Evolutionary conservation across 202 grass and related monocot genomes (phyloP), one percentile per base, ranked within the genome.

Genomic region (Alloteropsis angusta): DNA sequence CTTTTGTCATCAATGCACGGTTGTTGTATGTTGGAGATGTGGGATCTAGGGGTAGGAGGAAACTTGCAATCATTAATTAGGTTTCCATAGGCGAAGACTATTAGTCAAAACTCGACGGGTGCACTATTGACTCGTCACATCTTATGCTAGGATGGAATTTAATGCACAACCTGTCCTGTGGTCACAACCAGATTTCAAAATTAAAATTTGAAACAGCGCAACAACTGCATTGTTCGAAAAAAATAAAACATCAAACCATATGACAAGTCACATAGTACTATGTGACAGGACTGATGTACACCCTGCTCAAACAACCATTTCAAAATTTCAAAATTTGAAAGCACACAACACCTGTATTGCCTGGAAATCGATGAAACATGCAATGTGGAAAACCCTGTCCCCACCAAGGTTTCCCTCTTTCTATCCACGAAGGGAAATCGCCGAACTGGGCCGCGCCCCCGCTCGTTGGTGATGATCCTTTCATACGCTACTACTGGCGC

Each of bases 391-490:
- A 22, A 10, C 3, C 10, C 11, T 1, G 0, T 9, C 1, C 9
- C 8, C 70, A 43, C n/a, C 16, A 55, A 5, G 18, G 0, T 9
- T 23, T 3, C n/a, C n/a, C n/a, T 18, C 19, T 22, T 76, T 23
- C 5, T 35, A 37, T 58, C 45, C 4, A 45, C 23, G 23, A 12
- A 60, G 6, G 26, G 14, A 9, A 44, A 18, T 23, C 13, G 4
- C 37, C 1, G 18, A 11, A 59, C 11, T 42, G 62, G 72, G 4
- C 45, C n/a, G 70, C n/a, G n/a, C n/a, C n/a, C n/a, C 54, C 70
- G 78, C 9, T 55, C 64, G 78, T 71, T 71, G 71, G 43, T 5
- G 52, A 53, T 36, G n/a, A n/a, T n/a, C n/a, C n/a, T n/a, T n/a
- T n/a, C n/a, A n/a, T n/a, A n/a, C n/a, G n/a, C n/a, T 19, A 38